Percentiles rank a stretch among this genome's conserved stretches.
Evolutionary conservation across 768 basidiomycete species (phyloP).

Genomic region (Termitomyces sp.): DNA sequence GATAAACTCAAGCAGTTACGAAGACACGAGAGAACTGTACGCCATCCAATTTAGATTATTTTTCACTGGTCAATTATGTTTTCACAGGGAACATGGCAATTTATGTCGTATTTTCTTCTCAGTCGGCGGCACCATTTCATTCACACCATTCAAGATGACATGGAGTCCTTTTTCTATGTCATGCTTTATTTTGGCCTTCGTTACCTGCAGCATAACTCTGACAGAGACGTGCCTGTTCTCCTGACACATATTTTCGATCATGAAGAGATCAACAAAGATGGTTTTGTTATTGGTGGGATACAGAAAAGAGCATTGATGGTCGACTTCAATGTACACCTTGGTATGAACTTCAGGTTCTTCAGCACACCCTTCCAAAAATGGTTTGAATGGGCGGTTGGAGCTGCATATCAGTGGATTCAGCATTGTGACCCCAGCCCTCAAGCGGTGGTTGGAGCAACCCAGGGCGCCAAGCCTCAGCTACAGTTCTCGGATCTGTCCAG

Average conservation of each 20-base stretch:
- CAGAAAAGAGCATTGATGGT: not conserved
- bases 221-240: not conserved
- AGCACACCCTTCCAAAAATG: not conserved
- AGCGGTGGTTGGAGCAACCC: not conserved
- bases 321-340: not conserved
- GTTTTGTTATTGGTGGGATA: not conserved
- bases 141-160: too few relatives aligned
- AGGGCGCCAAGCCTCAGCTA: not conserved
- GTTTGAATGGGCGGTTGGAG: not conserved
- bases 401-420: not conserved
- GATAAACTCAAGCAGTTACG: too few relatives aligned
- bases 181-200: too few relatives aligned
- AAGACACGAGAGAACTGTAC: not conserved
- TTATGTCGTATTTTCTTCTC: too few relatives aligned
- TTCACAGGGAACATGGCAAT: too few relatives aligned
- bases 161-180: too few relatives aligned
- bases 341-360: not conserved
- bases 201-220: too few relatives aligned
- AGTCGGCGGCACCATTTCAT: too few relatives aligned
- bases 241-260: not conserved
- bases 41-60: not conserved
- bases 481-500: too few relatives aligned
- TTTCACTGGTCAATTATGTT: too few relatives aligned
- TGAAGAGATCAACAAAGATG: not conserved
- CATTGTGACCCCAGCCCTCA: fast-evolving